Evolutionary conservation across 352 stramenopile genomes (phyloP), one percentile per base, ranked within the genome.

Genomic region (Phytophthora brassicae): DNA sequence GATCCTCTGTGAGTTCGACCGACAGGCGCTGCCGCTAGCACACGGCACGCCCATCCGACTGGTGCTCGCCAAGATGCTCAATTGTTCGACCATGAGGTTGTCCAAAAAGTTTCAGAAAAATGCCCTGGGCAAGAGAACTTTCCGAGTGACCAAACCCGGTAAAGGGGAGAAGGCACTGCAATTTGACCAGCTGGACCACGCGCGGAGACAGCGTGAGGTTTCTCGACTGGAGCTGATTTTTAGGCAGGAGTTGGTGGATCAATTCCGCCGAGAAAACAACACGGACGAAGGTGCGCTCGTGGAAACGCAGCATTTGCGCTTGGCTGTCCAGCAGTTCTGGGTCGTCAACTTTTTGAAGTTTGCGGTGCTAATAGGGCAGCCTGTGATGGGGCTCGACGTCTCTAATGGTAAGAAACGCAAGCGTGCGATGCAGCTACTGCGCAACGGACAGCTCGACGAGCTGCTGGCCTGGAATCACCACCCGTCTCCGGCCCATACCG

Each of bases 41-140:
- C 88, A 95, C 55, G 86, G 86, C 59, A 95, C 86, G 19, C 86
- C 86, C 36, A 86, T 95, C 58, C 86, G 86, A 1, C 70, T 95
- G 17, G 84, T 92, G 58, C 71, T 95, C 12, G 84, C 86, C 29
- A 92, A 88, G 67, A 72, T 95, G 61, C 86, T 95, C 48, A 95
- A 95, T 64, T 95, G 86, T 65, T 93, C 84, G 48, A 91, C 86
- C n/a, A 95, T 95, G 86, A 74, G 86, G 20, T 64, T 95, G 26
- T 95, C 86, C 14, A 95, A 95, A 64, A 95, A 95, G 66, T 95
- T 95, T 56, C 86, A 95, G 60, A 93, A 93, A 68, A 95, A 95
- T 58, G 86, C 86, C 26, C 65, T 95, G 29, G 86, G 86, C 26
- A 95, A 95, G 59, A 72, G 84, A 14, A 95, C 86, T n/a, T 95